Evolutionary conservation across 148 eudicot species (phyloP).

Genomic region (Vaccinium darrowii): DNA sequence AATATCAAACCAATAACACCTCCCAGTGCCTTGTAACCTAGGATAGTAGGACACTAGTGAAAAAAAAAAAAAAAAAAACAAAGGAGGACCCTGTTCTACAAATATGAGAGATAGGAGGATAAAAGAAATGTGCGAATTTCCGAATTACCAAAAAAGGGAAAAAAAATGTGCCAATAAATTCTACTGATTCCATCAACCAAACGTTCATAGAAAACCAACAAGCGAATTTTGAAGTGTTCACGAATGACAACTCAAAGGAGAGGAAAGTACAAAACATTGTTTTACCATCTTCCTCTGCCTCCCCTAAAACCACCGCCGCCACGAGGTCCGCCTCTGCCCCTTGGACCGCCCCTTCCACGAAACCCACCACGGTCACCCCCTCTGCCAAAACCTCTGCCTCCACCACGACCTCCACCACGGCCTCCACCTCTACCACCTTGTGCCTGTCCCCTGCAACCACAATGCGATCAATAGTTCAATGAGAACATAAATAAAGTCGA

Average conservation of each 20-base stretch:
- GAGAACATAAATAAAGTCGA: not conserved
- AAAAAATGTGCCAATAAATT: constrained; percentile 1
- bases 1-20: not conserved
- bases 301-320: constrained; percentile 23
- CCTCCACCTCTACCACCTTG: constrained; percentile 54
- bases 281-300: constrained; percentile 27
- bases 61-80: too few relatives aligned
- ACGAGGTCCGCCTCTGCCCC: constrained; percentile 20
- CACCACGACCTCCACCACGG: constrained; percentile 51
- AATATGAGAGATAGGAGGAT: not conserved
- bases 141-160: too few relatives aligned
- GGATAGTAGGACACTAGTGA: too few relatives aligned
- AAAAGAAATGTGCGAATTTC: not conserved
- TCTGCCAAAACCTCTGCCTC: constrained; percentile 45
- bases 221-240: not conserved
- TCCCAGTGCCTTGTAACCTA: not conserved
- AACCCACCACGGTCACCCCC: constrained; percentile 32
- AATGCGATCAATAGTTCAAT: not conserved
- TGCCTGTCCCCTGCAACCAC: constrained; percentile 42
- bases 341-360: constrained; percentile 29
- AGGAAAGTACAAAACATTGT: constrained; percentile 6
- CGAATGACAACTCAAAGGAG: constrained; percentile 8
- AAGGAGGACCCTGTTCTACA: too few relatives aligned
- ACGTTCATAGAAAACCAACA: not conserved
- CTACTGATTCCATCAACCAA: not conserved